Evolutionary conservation across 1,284 basidiomycete genomes (phyloP), one percentile per base, ranked within the genome.

Genomic region (Omphalotus olearius): DNA sequence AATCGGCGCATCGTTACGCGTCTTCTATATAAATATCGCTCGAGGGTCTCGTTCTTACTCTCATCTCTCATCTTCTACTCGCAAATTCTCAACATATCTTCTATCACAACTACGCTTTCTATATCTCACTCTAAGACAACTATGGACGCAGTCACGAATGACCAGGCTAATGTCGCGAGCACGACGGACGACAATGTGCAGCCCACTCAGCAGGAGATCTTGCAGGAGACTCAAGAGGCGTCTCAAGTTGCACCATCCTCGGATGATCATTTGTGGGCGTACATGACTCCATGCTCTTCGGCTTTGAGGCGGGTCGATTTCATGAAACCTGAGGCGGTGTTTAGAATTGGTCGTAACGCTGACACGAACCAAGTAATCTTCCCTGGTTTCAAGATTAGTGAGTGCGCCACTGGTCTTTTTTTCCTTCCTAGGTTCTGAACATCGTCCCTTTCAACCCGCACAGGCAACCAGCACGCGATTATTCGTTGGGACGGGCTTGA

Each of bases 371-470:
- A 79, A 41, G 67, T 87, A 41, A 64, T 82, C 18, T 68, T 91
- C 26, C 76, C 79, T 0, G 82, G 83, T 3, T 74, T 74, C 67
- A 87, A 82, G 73, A 78, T 91, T 62, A 91, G 88, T 90, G 58
- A 75, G 87, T 83, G 45, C 17, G 13, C 33, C 47, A 49, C 18
- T 28, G 4, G 40, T 9, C 10, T 26, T 17, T 5, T 17, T 4
- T 17, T 25, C 13, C 20, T 33, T 37, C 33, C 2, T 33, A 9
- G 4, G 23, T 23, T 33, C 30, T 10, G 30, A 10, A 3, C 30
- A 10, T 2, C 3, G 4, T 35, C 20, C 7, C 26, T 6, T 40
- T n/a, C n/a, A 14, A 14, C 23, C 26, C 41, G 14, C 41, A n/a
- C 33, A 90, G 87, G 87, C 64, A 86, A 84, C 59, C 67, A 67